Base-by-base conservation (phyloP, 257 asterid species). In the Solanum appendiculatum region DNA sequence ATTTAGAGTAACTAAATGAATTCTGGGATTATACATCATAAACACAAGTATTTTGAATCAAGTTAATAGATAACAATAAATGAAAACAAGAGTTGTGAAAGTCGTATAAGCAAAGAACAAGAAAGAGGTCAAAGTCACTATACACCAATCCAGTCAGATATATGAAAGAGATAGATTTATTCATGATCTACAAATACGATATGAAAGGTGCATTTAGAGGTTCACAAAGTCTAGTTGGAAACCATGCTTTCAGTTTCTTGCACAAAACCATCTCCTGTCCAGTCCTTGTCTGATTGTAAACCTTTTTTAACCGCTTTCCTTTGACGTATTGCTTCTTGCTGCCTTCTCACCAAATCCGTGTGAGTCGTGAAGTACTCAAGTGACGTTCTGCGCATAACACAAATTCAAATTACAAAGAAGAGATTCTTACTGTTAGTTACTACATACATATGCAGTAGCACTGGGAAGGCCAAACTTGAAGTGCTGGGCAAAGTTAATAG, bases 191-290 rank as follows among this genome's bases (percentile, higher is more conserved):
- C 58, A 44, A 44, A 44, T 15, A 27, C 8, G 42, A 80, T 42
- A 80, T 27, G 85, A 46, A 6, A 46, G 7, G 40, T 80, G 29
- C 66, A 46, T 8, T 80, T 9, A 44, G 85, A 80, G 27, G 40
- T 46, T 46, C 46, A 46, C 66, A 46, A 46, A 5, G 42, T 29
- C 66, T 80, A 80, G 27, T 80, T 80, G 66, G 85, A 80, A 73
- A 95, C 99, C 99, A 96, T 96, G 93, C 96, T 95, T 88, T 96
- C 98, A 6, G 96, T 90, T 90, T 95, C 98, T 40, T 92, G 94
- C 37, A 95, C 98, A 86, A 96, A 96, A 73, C 99, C 99, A 87
- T 96, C 99, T 34, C 98, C 99, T 1, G 99, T 96, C 99, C 99
- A 96, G 92, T 96, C 99, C 29, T 90, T 93, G 86, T 96, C 99